Base-by-base conservation (phyloP, 352 stramenopile species). In the Phytophthora fragariaefolia region DNA sequence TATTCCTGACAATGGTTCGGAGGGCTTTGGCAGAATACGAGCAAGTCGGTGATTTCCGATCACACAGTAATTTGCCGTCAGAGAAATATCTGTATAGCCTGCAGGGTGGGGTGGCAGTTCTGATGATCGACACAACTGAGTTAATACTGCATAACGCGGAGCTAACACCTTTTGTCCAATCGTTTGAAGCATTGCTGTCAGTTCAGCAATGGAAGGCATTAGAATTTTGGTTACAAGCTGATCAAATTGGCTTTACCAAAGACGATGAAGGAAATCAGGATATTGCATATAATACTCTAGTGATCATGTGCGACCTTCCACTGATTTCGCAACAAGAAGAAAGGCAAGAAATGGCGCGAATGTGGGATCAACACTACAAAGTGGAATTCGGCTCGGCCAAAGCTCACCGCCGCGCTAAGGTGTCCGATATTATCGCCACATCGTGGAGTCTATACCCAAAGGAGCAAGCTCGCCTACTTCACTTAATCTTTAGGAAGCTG, bases 291-390 rank as follows among this genome's bases (percentile, higher is more conserved):
- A 74, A 74, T 26, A 66, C 68, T 17, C 36, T 85, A 20, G 46
- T 89, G 0, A 64, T 93, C 46, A 60, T 90, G 10, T 88, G 83
- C n/a, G 83, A 92, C 28, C 15, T 75, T 0, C 79, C 78, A 20
- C 58, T 93, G 42, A 48, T 66, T 58, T 61, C 53, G 27, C 32
- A 65, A 20, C 7, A 38, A 55, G 28, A 20, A 15, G n/a, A 66
- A 58, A 45, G 52, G n/a, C 6, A 15, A 2, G 47, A 68, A 22
- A 56, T 66, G 13, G 62, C 15, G n/a, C 30, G 49, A 48, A 70
- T 71, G 24, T 84, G 42, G 48, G 13, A 48, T 13, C 68, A 48
- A 50, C 17, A 18, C 54, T 26, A 9, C 22, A 24, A n/a, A 48
- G n/a, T 22, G 24, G 34, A 63, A 55, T 45, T 30, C 26, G n/a